Conservation (phyloP, 495 filamentous ascomycete genomes). For the Symbiotaphrina buchneri region DNA sequence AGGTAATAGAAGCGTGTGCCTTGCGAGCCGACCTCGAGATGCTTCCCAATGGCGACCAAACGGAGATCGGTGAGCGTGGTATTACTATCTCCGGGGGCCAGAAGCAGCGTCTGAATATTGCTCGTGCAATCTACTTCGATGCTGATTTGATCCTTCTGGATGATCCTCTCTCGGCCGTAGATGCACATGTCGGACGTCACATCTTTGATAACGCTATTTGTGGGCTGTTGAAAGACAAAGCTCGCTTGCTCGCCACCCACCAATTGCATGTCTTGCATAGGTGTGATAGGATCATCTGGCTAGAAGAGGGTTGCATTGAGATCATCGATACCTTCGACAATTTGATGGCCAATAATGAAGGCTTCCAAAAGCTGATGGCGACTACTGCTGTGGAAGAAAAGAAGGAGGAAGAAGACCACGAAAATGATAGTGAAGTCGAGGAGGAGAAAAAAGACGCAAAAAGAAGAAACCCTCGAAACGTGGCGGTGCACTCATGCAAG, state of each 20-base stretch:
- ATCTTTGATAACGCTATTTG: constrained; percentile 93
- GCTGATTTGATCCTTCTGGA: constrained; percentile 26
- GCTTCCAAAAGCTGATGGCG: constrained; percentile 64
- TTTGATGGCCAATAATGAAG: constrained; percentile 49
- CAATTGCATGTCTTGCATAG: constrained; percentile 81
- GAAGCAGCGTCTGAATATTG: constrained; percentile 52
- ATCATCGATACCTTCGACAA: constrained; percentile 77
- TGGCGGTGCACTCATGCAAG: constrained; percentile 56
- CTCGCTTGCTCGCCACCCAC: constrained; percentile 79
- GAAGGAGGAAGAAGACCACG: constrained; percentile 16
- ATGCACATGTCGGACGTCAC: constrained; percentile 47
- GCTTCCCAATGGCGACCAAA: constrained; percentile 48
- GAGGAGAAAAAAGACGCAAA: constrained; percentile 26
- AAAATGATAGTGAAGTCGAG: constrained; percentile 22
- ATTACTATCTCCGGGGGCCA: constrained; percentile 70
- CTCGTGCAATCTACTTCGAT: constrained; percentile 29
- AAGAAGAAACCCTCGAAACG: constrained; percentile 33
- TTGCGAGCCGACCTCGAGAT: constrained; percentile 52
- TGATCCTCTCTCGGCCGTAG: constrained; percentile 27
- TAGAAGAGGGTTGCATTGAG: constrained; percentile 65
- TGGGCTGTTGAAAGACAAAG: constrained; percentile 72
- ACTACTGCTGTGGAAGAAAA: constrained; percentile 56
- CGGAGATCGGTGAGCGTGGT: constrained; percentile 60
- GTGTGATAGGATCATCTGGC: constrained; percentile 77
- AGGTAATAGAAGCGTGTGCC: constrained; percentile 39